Base-by-base conservation (phyloP, 495 filamentous ascomycete genomes). In the Lophium mytilinum region DNA sequence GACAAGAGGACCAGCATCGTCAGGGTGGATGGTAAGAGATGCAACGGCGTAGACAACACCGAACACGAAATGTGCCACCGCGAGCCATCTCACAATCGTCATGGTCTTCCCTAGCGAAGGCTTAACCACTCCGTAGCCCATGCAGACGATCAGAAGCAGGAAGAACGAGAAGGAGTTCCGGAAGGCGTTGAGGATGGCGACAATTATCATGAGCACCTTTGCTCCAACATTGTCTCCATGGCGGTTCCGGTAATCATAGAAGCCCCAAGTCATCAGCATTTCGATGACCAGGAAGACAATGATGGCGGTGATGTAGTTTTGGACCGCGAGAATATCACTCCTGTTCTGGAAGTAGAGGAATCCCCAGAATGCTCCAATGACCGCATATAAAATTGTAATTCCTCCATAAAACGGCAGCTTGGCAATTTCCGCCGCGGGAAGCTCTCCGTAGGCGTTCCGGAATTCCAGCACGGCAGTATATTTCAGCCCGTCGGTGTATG, bases 131-230 rank as follows among this genome's bases (percentile, higher is more conserved):
- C 93, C 93, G 62, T 99, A 99, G 46, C 93, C 93, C 93, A 99
- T 97, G 71, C 93, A 99, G 21, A 97, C 93, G 56, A 99, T 99
- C 30, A 99, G 84, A 0, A 99, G 84, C 33, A 99, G 80, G 77
- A 99, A 97, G 78, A 99, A 99, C 19, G 91, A 96, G 71, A 99
- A 96, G 0, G 91, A 94, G 68, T 97, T 99, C 54, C 93, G 82
- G 42, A 81, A 89, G 6, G 93, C 93, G 69, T 95, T 96, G 18
- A 99, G 80, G 45, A 97, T 76, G 52, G 90, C 88, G 9, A 96
- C 94, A 36, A 96, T 72, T 15, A 96, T 78, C 77, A 99, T 87
- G 40, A 96, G 75, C 14, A 83, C 86, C 69, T 93, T 93, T 37
- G 88, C 84, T 19, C 83, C 84, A n/a, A 84, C 63, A 15, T 92